A percentile compares a stretch with the other conserved stretches of the same genome.
Conservation (phyloP, 495 filamentous ascomycete species). For the Aspergillus bridgeri region DNA sequence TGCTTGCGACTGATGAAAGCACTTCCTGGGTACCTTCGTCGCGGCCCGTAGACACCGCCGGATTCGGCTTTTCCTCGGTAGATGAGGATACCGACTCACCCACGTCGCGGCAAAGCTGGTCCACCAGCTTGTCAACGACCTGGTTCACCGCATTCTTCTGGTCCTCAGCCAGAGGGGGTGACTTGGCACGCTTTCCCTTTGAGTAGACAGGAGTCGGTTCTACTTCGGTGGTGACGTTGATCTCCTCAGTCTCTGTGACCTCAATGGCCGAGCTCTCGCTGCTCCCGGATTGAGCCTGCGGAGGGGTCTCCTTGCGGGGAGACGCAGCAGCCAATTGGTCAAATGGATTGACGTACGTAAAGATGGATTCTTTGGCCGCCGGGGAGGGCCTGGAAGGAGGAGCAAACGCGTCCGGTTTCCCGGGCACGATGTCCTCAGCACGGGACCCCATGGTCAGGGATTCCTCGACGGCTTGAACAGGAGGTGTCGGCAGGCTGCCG, state of each 20-base stretch:
- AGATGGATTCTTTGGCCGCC: conserved; percentile 48
- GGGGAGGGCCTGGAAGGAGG: conserved; percentile 18
- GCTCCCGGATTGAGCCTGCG: conserved; percentile 36
- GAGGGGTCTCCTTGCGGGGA: conserved; percentile 52
- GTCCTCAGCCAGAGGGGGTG: conserved; percentile 32
- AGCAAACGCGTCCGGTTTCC: conserved; percentile 31
- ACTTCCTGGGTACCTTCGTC: conserved; percentile 34
- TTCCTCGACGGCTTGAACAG: conserved; percentile 26
- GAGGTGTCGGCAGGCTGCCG: conserved; percentile 11
- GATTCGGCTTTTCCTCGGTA: conserved; percentile 26
- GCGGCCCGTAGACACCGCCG: conserved; percentile 19
- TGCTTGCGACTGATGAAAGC: conserved; percentile 30
- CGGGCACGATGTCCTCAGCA: conserved; percentile 17
- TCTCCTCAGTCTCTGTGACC: conserved; percentile 23
- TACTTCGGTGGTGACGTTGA: conserved; percentile 20
- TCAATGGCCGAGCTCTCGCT: conserved; percentile 36
- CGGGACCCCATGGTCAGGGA: conserved; percentile 13
- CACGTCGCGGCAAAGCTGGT: conserved; percentile 64
- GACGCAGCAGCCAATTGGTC: conserved; percentile 70
- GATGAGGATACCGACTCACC: conserved; percentile 60
- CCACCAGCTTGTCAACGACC: conserved; percentile 65
- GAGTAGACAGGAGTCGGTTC: conserved; percentile 12
- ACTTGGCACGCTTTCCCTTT: conserved; percentile 23
- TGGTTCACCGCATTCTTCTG: conserved; percentile 66
- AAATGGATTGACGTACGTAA: conserved; percentile 79